Evolutionary conservation across 163 green algal genomes (phyloP).

Genomic region (Prototheca wickerhamii): DNA sequence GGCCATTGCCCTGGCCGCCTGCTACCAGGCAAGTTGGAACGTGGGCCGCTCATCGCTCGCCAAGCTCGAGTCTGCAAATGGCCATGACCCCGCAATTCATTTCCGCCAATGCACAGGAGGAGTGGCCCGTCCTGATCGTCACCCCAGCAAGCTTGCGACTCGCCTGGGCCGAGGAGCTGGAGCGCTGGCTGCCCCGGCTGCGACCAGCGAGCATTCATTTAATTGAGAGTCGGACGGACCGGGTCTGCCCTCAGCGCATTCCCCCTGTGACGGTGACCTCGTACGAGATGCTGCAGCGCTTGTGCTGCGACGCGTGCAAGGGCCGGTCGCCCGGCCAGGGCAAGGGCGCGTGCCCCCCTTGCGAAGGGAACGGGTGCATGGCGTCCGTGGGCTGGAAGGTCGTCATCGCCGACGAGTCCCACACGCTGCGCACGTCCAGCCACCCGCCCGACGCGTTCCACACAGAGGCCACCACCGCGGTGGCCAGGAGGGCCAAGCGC

Average conservation of each 20-base stretch:
- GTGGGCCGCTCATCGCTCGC: neutral
- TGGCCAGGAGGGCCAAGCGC: conserved; percentile 30
- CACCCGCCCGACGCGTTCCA: conserved; percentile 45
- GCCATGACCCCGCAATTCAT: neutral
- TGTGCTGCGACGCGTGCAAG: conserved; percentile 61
- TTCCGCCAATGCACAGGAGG: conserved; percentile 34
- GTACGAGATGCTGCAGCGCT: conserved; percentile 78
- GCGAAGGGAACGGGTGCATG: conserved; percentile 51
- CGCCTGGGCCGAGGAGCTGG: conserved; percentile 93
- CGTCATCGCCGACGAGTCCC: conserved; percentile 73
- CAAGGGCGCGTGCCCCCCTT: neutral
- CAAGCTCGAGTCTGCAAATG: neutral
- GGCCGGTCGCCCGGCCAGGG: conserved; percentile 3
- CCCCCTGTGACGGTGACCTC: conserved; percentile 33
- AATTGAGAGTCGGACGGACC: conserved; percentile 41
- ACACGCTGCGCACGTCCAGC: conserved; percentile 37
- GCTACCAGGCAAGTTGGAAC: no score
- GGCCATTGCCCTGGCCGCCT: conserved; percentile 70
- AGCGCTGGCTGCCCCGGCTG: conserved; percentile 85
- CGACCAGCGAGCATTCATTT: conserved; percentile 61
- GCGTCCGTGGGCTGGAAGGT: conserved; percentile 65
- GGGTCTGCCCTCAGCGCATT: conserved; percentile 10
- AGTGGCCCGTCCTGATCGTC: conserved; percentile 90
- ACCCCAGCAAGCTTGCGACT: conserved; percentile 79
- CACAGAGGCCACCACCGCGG: conserved; percentile 57